phyloP scores from a whole-genome alignment of 371 early-diverging fungal genomes.

The Choanephora cucurbitarum region DNA sequence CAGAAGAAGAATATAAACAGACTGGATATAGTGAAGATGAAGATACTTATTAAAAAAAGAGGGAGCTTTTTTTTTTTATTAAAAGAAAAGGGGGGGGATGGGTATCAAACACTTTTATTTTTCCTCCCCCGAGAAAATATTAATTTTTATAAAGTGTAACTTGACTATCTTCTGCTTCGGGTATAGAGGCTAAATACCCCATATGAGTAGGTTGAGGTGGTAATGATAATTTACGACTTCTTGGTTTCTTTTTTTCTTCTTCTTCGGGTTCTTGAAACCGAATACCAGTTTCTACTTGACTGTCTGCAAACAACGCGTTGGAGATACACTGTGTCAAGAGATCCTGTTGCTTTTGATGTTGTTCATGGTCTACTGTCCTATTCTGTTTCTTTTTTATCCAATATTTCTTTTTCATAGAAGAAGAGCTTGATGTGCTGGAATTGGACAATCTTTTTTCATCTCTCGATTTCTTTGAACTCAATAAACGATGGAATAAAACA shows the following conservation, averaged over 20 bases:
- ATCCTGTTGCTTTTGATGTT: neutral
- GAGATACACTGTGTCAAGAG: constrained; percentile 6
- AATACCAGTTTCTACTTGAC: neutral
- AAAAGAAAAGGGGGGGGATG: neutral
- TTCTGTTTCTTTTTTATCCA: neutral
- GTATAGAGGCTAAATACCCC: neutral
- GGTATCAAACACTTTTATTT: neutral
- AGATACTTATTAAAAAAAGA: neutral
- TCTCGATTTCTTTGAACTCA: neutral
- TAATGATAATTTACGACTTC: constrained; percentile 1
- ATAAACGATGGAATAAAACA: neutral
- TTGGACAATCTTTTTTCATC: neutral
- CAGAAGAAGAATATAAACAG: constrained; percentile 11
- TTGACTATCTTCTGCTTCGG: constrained; percentile 1
- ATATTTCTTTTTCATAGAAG: neutral
- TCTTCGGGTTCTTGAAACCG: neutral
- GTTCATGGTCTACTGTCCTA: neutral
- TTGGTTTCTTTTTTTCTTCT: neutral
- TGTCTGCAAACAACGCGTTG: neutral
- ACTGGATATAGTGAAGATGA: constrained; percentile 8
- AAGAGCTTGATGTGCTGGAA: neutral
- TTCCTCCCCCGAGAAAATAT: too few relatives aligned
- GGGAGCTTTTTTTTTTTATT: too few relatives aligned
- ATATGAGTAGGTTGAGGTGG: neutral
- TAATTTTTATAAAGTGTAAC: neutral